Percentiles rank a stretch among this genome's conserved stretches.
These are phyloP conservation scores for Capronia americana DNA, from an alignment of 2,329 filamentous ascomycete species.

Conservation along the genomic window DNA sequence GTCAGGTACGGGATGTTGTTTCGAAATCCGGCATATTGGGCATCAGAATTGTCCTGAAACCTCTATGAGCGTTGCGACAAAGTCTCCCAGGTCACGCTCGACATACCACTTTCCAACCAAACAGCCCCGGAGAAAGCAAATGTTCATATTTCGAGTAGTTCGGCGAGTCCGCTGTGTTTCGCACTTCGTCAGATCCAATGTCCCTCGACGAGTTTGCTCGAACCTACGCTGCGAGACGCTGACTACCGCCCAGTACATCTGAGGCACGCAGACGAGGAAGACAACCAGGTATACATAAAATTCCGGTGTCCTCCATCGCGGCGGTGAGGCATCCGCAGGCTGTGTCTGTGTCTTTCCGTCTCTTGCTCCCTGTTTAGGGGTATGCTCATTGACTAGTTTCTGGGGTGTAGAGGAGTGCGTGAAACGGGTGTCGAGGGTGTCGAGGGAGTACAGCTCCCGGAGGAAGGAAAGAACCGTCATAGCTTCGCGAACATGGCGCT, in stretches of 20 bases:
- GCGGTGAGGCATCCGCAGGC: constrained; percentile 58
- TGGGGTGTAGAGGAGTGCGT: constrained; percentile 73
- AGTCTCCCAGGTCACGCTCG: constrained; percentile 19
- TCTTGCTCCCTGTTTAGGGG: constrained; percentile 39
- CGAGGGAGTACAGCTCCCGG: constrained; percentile 65
- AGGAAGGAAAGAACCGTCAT: constrained; percentile 47
- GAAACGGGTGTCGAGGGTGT: constrained; percentile 75
- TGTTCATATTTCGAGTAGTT: constrained; percentile 76
- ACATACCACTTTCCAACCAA: constrained; percentile 83
- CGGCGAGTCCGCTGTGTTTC: constrained; percentile 72
- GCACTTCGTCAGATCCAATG: constrained; percentile 25
- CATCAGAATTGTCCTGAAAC: constrained; percentile 80
- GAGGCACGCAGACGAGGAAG: constrained; percentile 70
- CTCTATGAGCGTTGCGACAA: constrained; percentile 32
- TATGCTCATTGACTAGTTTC: constrained; percentile 62
- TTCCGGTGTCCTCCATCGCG: constrained; percentile 86
- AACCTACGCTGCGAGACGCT: constrained; percentile 78
- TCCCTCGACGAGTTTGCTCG: neutral
- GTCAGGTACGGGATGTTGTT: constrained; percentile 83
- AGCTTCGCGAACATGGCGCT: constrained; percentile 16
- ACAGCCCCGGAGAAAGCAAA: constrained; percentile 81
- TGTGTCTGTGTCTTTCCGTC: constrained; percentile 47
- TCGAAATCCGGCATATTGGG: constrained; percentile 85
- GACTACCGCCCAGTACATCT: constrained; percentile 91
- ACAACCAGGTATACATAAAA: constrained; percentile 81